phyloP scores from a whole-genome alignment of 2,329 filamentous ascomycete species.

The Chalara sp. region DNA sequence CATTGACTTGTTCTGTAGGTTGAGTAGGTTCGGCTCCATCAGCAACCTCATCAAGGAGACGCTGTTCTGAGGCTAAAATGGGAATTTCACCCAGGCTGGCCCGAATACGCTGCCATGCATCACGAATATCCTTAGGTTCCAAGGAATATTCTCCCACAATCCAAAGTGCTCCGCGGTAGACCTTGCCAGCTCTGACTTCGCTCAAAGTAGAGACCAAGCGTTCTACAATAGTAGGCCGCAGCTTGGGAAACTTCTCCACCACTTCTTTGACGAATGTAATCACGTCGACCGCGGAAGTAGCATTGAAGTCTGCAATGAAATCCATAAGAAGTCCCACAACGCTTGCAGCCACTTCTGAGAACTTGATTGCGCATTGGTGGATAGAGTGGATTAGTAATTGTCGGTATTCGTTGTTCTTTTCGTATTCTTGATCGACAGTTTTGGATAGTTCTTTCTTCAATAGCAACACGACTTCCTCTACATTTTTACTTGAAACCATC shows the following conservation, averaged over 20 bases:
- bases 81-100: conserved; percentile 94
- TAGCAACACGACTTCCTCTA: conserved; percentile 92
- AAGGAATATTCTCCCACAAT: conserved; percentile 96
- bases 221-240: conserved; percentile 80
- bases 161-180: conserved; percentile 95
- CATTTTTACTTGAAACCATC: conserved; percentile 98
- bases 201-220: conserved; percentile 83
- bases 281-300: conserved; percentile 91
- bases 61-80: conserved; percentile 90
- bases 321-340: conserved; percentile 98
- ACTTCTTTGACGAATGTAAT: conserved; percentile 99
- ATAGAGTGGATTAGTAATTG: conserved; percentile 95
- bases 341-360: conserved; percentile 94
- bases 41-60: conserved; percentile 75
- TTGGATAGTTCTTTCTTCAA: conserved; percentile 97
- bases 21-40: conserved; percentile 60
- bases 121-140: conserved; percentile 87
- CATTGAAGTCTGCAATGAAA: conserved; percentile 98
- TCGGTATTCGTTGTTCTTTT: conserved; percentile 95
- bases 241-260: conserved; percentile 91
- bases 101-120: conserved; percentile 94
- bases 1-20: conserved; percentile 65
- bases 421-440: conserved; percentile 96
- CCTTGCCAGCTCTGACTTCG: conserved; percentile 93
- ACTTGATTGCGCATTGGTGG: conserved; percentile 97